Evolutionary conservation across 257 asterid species (phyloP).

Genomic region (Solanum bulbocastanum): DNA sequence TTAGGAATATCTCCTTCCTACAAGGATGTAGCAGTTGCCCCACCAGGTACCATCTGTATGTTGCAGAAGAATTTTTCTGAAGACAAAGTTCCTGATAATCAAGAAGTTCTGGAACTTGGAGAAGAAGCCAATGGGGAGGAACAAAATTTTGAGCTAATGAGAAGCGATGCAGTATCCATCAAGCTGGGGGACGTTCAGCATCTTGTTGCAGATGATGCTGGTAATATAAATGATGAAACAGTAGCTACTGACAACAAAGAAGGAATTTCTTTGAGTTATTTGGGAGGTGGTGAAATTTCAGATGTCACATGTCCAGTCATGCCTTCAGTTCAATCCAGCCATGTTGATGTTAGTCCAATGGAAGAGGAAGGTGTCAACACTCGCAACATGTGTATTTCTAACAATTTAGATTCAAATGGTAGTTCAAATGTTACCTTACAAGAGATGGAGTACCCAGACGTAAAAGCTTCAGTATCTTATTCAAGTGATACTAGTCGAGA

Average conservation of each 20-base stretch:
- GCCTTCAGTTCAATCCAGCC: constrained; percentile 14
- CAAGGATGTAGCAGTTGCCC: constrained; percentile 96
- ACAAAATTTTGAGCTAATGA: constrained; percentile 12
- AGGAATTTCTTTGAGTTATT: constrained; percentile 17
- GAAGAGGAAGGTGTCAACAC: constrained; percentile 17
- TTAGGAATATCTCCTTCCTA: constrained; percentile 89
- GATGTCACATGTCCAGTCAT: constrained; percentile 15
- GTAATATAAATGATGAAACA: constrained; percentile 23
- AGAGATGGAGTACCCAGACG: constrained; percentile 35
- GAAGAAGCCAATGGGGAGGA: constrained; percentile 24
- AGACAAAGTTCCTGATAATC: constrained; percentile 22
- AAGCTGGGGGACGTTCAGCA: constrained; percentile 22
- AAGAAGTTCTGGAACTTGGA: constrained; percentile 24
- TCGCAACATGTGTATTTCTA: constrained; percentile 11
- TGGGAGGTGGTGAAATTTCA: constrained; percentile 16
- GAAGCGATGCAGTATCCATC: constrained; percentile 21
- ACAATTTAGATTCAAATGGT: constrained; percentile 11
- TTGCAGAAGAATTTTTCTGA: constrained; percentile 41
- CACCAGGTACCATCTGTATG: constrained; percentile 80
- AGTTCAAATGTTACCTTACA: constrained; percentile 23
- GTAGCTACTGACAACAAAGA: constrained; percentile 22
- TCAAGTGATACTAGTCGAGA: constrained; percentile 44
- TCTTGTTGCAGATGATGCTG: constrained; percentile 14
- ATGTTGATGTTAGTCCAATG: constrained; percentile 19
- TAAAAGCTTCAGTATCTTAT: constrained; percentile 19